Evolutionary conservation across 768 basidiomycete genomes (phyloP).

Genomic region (Hortiboletus campestris): DNA sequence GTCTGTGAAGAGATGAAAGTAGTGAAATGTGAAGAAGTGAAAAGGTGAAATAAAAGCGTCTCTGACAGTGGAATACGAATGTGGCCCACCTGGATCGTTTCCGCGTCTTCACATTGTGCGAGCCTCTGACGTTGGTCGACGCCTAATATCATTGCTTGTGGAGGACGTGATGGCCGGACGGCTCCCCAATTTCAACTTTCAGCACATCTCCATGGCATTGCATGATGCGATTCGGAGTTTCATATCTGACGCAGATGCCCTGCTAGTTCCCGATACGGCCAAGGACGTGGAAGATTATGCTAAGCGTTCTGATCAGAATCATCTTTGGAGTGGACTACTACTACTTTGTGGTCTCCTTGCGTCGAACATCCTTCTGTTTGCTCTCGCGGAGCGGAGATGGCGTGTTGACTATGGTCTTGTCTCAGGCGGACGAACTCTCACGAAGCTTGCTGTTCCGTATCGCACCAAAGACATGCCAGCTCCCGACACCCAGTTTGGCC

Average conservation of each 20-base stretch:
- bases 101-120: conserved; percentile 7
- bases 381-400: conserved; percentile 32
- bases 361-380: conserved; percentile 23
- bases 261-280: neutral
- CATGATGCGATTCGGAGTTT: conserved; percentile 10
- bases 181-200: conserved; percentile 11
- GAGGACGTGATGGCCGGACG: conserved; percentile 7
- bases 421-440: no score
- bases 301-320: neutral
- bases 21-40: no score
- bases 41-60: no score
- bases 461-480: conserved; percentile 36
- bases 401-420: conserved; percentile 33
- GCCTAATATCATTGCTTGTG: neutral
- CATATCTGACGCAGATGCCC: neutral
- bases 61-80: conserved; percentile 3
- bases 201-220: neutral
- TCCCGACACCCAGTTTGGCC: conserved; percentile 32
- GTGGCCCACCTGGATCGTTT: conserved; percentile 1
- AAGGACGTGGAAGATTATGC: conserved; percentile 2
- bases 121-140: neutral
- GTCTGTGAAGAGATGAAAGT: no score
- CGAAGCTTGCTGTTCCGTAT: conserved; percentile 32
- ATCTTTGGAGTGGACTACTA: neutral
- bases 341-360: conserved; percentile 34